Percentiles rank a stretch among this genome's conserved stretches.
Evolutionary conservation across 1,284 basidiomycete genomes (phyloP).

Genomic region (Pseudozyma pruni): DNA sequence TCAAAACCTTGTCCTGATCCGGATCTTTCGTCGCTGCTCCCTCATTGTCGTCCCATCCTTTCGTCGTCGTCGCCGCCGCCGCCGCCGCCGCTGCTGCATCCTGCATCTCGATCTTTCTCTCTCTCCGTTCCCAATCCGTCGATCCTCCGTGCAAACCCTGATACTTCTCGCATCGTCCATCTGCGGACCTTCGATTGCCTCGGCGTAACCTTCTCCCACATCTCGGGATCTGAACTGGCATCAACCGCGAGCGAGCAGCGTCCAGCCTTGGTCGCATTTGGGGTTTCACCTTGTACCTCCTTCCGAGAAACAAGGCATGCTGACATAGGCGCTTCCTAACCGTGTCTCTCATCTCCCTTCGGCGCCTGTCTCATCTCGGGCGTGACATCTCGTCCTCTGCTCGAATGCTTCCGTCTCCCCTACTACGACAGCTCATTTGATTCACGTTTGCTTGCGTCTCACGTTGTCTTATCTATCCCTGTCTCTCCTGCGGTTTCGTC

Average conservation of each 20-base stretch:
- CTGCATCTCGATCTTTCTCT: neutral
- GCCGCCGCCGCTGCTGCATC: neutral
- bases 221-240: too few species aligned
- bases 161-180: neutral
- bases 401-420: constrained; percentile 10
- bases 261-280: constrained; percentile 9
- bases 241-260: too few species aligned
- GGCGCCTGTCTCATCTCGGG: constrained; percentile 13
- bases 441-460: constrained; percentile 29
- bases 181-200: constrained; percentile 17
- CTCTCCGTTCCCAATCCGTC: constrained; percentile 23
- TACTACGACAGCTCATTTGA: constrained; percentile 18
- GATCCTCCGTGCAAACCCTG: constrained; percentile 1
- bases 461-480: constrained; percentile 48
- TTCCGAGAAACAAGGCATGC: constrained; percentile 38
- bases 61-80: too few species aligned
- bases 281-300: constrained; percentile 27
- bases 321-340: constrained; percentile 17
- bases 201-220: constrained; percentile 38
- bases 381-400: neutral
- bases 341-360: constrained; percentile 31
- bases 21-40: neutral
- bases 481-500: constrained; percentile 49
- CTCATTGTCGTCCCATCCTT: too few species aligned
- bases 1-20: constrained; percentile 21